Conservation (phyloP, 108 stramenopile species). For the Nitzschia palea region DNA sequence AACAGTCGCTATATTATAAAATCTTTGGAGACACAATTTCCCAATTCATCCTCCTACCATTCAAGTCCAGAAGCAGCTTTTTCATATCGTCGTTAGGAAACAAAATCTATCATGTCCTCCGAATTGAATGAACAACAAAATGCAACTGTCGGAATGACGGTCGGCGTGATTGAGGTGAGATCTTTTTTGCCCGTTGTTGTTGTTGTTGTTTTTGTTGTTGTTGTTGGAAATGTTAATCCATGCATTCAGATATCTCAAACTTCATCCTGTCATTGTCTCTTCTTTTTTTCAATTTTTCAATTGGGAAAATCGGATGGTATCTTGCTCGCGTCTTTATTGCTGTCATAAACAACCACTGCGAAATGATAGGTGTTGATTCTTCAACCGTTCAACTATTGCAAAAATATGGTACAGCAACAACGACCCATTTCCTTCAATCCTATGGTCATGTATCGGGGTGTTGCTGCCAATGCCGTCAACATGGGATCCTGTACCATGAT, state of each 20-base stretch:
- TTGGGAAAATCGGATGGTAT: no score
- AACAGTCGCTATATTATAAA: no score
- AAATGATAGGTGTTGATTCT: conserved; percentile 66
- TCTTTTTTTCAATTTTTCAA: no score
- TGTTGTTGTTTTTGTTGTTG: neutral
- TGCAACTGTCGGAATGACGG: conserved; percentile 92
- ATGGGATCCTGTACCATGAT: conserved; percentile 95
- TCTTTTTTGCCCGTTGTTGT: neutral
- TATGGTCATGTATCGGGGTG: conserved; percentile 82
- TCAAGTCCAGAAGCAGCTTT: no score
- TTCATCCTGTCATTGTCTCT: no score
- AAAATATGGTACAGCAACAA: conserved; percentile 90
- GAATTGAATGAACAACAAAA: conserved; percentile 87
- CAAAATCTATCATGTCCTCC: conserved; percentile 62
- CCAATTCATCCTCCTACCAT: no score
- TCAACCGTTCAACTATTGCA: conserved; percentile 93
- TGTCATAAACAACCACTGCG: no score
- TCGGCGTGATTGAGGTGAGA: conserved; percentile 83
- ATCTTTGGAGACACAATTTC: no score
- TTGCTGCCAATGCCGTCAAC: conserved; percentile 86
- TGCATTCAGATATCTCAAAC: no score
- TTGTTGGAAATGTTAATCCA: no score
- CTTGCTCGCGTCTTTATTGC: no score
- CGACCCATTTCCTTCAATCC: conserved; percentile 81
- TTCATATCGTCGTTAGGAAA: no score